A percentile compares a stretch with the other conserved stretches of the same genome.
These are phyloP conservation scores for Setaria viridis DNA, from an alignment of 202 grass and related monocot species.

Conservation along the genomic window DNA sequence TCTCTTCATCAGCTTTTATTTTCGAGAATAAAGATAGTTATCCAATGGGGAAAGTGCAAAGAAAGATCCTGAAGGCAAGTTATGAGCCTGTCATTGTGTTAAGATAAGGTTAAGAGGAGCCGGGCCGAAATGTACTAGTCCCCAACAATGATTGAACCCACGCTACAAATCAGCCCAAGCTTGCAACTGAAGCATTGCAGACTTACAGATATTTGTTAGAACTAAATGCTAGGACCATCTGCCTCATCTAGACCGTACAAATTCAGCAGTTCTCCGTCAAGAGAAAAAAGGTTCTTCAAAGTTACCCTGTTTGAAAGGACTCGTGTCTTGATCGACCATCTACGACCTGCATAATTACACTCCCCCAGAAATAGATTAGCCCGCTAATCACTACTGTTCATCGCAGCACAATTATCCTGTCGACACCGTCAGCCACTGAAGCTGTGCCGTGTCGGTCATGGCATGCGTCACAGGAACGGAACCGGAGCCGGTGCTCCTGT, in stretches of 20 bases:
- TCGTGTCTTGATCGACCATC: background rate
- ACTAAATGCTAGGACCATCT: background rate
- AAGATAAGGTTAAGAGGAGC: background rate
- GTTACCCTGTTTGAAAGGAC: background rate
- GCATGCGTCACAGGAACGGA: constrained; percentile 27
- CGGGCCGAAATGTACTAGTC: background rate
- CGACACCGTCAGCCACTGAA: background rate
- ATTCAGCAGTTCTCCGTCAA: background rate
- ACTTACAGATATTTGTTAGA: background rate
- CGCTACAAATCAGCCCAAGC: background rate
- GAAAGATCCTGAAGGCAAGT: constrained; percentile 3
- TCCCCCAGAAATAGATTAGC: background rate
- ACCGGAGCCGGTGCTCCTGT: background rate
- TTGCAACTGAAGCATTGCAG: constrained; percentile 24
- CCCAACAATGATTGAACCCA: constrained; percentile 27
- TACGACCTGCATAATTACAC: background rate
- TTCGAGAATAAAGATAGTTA: background rate
- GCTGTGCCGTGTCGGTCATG: constrained; percentile 1
- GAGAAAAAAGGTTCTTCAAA: background rate
- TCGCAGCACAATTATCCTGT: background rate
- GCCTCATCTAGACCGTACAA: background rate
- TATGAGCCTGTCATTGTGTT: background rate
- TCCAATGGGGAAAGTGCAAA: background rate
- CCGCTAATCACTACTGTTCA: background rate
- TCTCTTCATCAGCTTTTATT: background rate